Base-by-base conservation (phyloP, 495 filamentous ascomycete genomes). In the Trichoderma gamsii region DNA sequence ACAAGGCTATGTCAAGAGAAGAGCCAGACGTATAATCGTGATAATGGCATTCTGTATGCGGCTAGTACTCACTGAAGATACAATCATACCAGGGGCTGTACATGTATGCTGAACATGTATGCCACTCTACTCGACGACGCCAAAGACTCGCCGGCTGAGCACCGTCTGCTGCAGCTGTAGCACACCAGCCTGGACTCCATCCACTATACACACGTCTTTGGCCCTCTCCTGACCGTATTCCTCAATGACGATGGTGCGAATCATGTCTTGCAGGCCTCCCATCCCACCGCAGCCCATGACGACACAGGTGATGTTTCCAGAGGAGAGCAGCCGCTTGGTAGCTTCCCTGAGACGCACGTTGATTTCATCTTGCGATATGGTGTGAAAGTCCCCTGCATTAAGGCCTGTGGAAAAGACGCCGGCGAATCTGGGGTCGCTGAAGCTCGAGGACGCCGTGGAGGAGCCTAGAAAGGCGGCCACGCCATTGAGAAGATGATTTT, bases 271-370 rank as follows among this genome's bases (percentile, higher is more conserved):
- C 80, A 98, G 85, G 15, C 94, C 95, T 27, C 87, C 89, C 95
- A 97, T 97, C 5, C 95, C 94, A 51, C 93, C 94, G 79, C 93
- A 97, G 2, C 89, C 89, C 78, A 92, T 82, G 68, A 91, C 85
- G 29, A 92, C 87, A 69, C 89, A 84, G 35, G 84, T 84, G 0
- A 93, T 87, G 4, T 76, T 69, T 0, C 84, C 82, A 11, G 78
- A 79, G 23, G 77, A 76, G 29, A 97, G 75, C 44, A 97, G 75
- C 63, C 83, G 78, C 73, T 81, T 82, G 11, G 89, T 89, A 6
- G 91, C 93, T 15, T 87, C 86, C 69, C 79, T 86, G 71, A 98
- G 87, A 70, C 85, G 85, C 73, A 74, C 70, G 29, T 82, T 77
- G 66, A 98, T 85, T 29, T 88, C 84, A n/a, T 84, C 85, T 13